Evolutionary conservation across 306 rosid species (phyloP).

Genomic region (Vigna angularis): DNA sequence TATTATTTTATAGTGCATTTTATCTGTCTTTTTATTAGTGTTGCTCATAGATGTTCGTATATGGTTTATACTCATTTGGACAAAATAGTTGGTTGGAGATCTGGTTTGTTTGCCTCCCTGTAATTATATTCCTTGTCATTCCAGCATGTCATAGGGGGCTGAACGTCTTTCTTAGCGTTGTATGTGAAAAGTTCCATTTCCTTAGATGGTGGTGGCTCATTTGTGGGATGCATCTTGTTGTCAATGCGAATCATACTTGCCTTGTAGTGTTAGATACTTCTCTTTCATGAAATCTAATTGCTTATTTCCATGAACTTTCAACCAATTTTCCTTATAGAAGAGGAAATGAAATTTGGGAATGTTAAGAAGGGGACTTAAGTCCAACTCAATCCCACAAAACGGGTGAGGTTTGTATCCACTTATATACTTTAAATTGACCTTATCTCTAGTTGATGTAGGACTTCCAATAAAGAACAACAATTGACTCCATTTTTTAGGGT

Average conservation of each 20-base stretch:
- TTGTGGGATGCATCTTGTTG: slow-evolving; percentile 1
- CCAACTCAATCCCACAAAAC: too few relatives aligned
- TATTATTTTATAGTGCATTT: slow-evolving; percentile 4
- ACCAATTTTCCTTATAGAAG: slow-evolving; percentile 13
- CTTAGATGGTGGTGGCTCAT: slow-evolving; percentile 3
- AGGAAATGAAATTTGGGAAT: slow-evolving; percentile 3
- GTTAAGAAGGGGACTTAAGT: too few relatives aligned
- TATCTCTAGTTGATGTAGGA: too few relatives aligned
- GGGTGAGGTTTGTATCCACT: too few relatives aligned
- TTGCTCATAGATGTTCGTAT: slow-evolving; percentile 3
- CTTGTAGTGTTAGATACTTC: slow-evolving; percentile 4
- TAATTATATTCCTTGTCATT: background rate
- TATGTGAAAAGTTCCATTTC: background rate
- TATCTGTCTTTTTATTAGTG: slow-evolving; percentile 22
- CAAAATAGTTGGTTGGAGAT: slow-evolving; percentile 7
- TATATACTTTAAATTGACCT: too few relatives aligned
- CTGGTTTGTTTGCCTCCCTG: slow-evolving; percentile 9
- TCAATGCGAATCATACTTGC: slow-evolving; percentile 11
- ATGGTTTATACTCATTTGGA: slow-evolving; percentile 2
- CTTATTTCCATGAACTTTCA: background rate
- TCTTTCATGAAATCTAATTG: slow-evolving; percentile 7
- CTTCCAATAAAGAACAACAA: too few relatives aligned
- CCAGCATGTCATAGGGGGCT: background rate
- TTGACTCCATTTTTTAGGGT: background rate
- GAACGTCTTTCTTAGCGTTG: background rate